Conservation (phyloP, 345 rosid genomes). For the Eucalyptus erythrocorys region DNA sequence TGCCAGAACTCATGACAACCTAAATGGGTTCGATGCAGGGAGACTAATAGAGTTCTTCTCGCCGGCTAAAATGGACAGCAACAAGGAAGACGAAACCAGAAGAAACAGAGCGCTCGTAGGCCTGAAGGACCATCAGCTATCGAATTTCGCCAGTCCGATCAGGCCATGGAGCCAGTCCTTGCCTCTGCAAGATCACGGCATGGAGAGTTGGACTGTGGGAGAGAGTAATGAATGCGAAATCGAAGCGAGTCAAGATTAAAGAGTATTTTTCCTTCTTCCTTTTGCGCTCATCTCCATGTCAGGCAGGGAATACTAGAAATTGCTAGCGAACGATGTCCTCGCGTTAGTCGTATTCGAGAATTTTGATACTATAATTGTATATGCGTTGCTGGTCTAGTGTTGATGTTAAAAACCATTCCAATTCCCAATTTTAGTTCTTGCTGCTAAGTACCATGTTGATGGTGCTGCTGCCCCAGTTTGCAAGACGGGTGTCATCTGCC, state of each 20-base stretch:
- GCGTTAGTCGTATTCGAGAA: not conserved
- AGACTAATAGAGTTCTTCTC: conserved; percentile 11
- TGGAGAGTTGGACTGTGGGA: not conserved
- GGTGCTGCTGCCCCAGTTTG: not conserved
- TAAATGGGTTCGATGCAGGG: conserved; percentile 16
- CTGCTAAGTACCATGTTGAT: not conserved
- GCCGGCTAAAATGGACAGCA: conserved; percentile 13
- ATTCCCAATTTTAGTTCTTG: not conserved
- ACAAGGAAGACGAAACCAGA: conserved; percentile 27
- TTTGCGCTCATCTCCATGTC: not conserved
- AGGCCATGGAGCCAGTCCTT: not conserved
- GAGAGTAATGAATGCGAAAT: not conserved
- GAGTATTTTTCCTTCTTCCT: not conserved
- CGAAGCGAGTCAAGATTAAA: not conserved
- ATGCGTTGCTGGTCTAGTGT: not conserved
- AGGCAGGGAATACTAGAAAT: not conserved
- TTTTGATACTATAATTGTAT: not conserved
- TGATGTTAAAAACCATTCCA: not conserved
- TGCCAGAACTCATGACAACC: conserved; percentile 20
- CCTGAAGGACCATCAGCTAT: conserved; percentile 33
- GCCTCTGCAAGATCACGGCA: not conserved
- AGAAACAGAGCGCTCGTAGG: conserved; percentile 30
- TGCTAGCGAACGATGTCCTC: not conserved
- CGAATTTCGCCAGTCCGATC: not conserved
- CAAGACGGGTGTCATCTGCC: not conserved